Base-by-base conservation (phyloP, 805 yeast species). In the Kluyveromyces wickerhamii region DNA sequence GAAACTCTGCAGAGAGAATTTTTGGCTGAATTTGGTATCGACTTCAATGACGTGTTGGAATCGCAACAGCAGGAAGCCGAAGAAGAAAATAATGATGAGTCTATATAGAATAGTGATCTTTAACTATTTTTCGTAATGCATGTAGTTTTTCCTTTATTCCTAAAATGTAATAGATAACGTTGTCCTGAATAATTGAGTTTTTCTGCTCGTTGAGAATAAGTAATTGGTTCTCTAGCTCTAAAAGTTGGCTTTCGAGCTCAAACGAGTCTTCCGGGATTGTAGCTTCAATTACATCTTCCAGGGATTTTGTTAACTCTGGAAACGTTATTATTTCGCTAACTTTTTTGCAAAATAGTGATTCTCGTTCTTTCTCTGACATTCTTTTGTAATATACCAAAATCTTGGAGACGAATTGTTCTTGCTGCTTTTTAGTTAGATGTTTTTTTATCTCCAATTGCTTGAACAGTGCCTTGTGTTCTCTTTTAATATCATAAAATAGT, bases 111-210 rank as follows among this genome's bases (percentile, higher is more conserved):
- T 30, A 30, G n/a, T 21, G 26, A 13, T 30, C 17, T 13, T 12
- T 20, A n/a, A 21, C 7, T 8, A 22, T n/a, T 21, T 21, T 17
- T 30, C 21, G 21, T 19, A 30, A 12, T 9, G 26, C 33, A 15
- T 9, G 20, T 73, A 76, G 39, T 37, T 54, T 54, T 11, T 49
- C 49, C 29, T 44, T 47, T n/a, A 54, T 46, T 7, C 54, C 54
- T 7, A 54, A 32, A 9, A 46, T 32, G 31, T 53, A 53, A 34
- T 54, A 54, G 16, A 37, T 43, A 3, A 38, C 24, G n/a, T 38
- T 38, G 16, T 34, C 32, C 28, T 40, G 42, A 9, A 40, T 19
- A 7, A 28, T 21, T 9, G 25, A 15, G 13, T 27, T 35, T 4
- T 29, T 21, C 1, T 32, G 35, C 10, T 46, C 42, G 10, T 30